These are phyloP conservation scores for Phaeoacremonium minimum DNA, from an alignment of 2,329 filamentous ascomycete species.

Conservation along the genomic window DNA sequence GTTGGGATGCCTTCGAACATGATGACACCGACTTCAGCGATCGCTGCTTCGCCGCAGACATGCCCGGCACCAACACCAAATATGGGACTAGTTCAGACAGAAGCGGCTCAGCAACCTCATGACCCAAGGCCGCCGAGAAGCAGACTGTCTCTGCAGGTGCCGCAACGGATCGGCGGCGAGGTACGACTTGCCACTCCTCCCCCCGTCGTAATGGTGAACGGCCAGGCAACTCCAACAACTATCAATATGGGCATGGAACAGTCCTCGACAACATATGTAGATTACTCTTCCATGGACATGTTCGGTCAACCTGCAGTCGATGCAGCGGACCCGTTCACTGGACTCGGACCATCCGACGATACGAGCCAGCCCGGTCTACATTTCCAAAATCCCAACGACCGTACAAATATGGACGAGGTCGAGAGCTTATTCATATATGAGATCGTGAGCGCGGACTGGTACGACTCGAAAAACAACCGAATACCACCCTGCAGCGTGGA, in stretches of 20 bases:
- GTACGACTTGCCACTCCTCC: conserved; percentile 25
- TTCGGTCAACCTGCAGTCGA: background rate
- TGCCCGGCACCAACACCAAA: background rate
- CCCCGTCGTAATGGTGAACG: conserved; percentile 22
- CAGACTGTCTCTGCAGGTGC: conserved; percentile 58
- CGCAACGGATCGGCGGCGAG: conserved; percentile 27
- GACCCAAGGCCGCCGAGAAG: conserved; percentile 33
- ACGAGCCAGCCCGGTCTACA: conserved; percentile 4
- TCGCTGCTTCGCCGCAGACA: background rate
- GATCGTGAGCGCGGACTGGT: conserved; percentile 47
- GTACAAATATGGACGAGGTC: conserved; percentile 54
- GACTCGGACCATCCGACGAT: conserved; percentile 1
- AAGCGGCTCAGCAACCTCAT: conserved; percentile 14
- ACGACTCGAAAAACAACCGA: conserved; percentile 37
- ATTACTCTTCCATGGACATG: background rate
- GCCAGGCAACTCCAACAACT: conserved; percentile 12
- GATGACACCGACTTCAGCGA: background rate
- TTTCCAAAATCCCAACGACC: conserved; percentile 31
- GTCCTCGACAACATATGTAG: background rate
- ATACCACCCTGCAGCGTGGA: conserved; percentile 40
- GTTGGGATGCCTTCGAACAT: background rate
- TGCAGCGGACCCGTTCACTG: conserved; percentile 1
- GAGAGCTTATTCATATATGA: conserved; percentile 49
- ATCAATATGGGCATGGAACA: background rate
- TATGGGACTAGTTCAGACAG: background rate